Evolutionary conservation across 2,329 filamentous ascomycete species (phyloP).

Genomic region (Fusarium lateritium): DNA sequence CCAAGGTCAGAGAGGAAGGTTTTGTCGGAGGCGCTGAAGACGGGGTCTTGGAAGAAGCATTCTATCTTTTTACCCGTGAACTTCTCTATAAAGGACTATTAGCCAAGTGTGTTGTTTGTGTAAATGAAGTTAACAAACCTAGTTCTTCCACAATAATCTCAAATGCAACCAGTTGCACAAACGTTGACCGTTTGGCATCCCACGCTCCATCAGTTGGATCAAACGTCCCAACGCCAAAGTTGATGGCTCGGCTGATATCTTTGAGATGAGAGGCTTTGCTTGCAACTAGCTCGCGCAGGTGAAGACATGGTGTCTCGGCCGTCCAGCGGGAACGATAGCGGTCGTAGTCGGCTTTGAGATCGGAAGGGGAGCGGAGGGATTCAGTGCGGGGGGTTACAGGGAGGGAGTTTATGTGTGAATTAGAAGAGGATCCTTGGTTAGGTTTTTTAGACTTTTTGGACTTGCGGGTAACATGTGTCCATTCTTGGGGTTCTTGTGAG

Average conservation of each 20-base stretch:
- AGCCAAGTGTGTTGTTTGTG: background rate
- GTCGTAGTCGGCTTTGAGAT: slow-evolving; percentile 52
- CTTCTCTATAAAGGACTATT: slow-evolving; percentile 35
- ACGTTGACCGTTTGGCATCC: slow-evolving; percentile 62
- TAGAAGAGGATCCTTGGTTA: background rate
- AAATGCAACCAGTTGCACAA: slow-evolving; percentile 69
- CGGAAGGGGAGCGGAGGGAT: slow-evolving; percentile 42
- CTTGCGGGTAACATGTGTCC: slow-evolving; percentile 48
- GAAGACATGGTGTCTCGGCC: slow-evolving; percentile 45
- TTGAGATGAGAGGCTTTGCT: slow-evolving; percentile 35
- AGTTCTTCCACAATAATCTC: slow-evolving; percentile 62
- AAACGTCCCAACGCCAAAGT: slow-evolving; percentile 69
- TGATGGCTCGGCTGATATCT: slow-evolving; percentile 58
- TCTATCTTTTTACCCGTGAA: slow-evolving; percentile 52
- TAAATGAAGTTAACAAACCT: slow-evolving; percentile 51
- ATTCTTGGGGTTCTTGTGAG: slow-evolving; percentile 36
- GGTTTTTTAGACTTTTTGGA: slow-evolving; percentile 28
- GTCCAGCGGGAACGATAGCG: slow-evolving; percentile 50
- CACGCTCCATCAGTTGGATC: slow-evolving; percentile 64
- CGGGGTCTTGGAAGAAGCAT: slow-evolving; percentile 69
- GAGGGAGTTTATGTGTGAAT: slow-evolving; percentile 23
- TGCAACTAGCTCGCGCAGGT: slow-evolving; percentile 55
- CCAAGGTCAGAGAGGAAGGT: slow-evolving; percentile 69
- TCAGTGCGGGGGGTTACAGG: slow-evolving; percentile 24
- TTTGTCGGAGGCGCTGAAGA: slow-evolving; percentile 64